Conservation (phyloP, 345 rosid species). For the Pistacia vera region DNA sequence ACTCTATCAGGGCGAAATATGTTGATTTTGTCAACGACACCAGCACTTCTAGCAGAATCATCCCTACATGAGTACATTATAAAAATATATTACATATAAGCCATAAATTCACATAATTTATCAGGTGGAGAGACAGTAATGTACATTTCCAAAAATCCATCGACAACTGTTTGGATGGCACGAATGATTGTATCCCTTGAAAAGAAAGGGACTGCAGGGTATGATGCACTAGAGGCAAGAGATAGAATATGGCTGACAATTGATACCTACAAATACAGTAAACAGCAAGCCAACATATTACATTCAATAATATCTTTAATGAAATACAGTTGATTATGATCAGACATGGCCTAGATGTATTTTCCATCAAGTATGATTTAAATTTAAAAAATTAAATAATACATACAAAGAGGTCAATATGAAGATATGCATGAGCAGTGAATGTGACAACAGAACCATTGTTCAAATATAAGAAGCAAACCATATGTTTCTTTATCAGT, state of each 20-base stretch:
- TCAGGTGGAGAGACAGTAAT: slow-evolving; percentile 21
- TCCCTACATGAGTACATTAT: slow-evolving; percentile 52
- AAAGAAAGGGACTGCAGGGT: slow-evolving; percentile 71
- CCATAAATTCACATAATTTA: slow-evolving; percentile 21
- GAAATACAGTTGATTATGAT: not conserved
- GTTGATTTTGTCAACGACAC: slow-evolving; percentile 74
- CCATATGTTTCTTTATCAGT: slow-evolving; percentile 86
- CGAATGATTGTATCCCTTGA: slow-evolving; percentile 55
- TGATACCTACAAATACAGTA: slow-evolving; percentile 63
- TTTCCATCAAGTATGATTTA: not conserved
- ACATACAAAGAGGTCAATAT: slow-evolving; percentile 1
- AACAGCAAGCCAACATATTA: slow-evolving; percentile 17
- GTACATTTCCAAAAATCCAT: slow-evolving; percentile 89
- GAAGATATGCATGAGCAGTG: not conserved
- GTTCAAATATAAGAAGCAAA: slow-evolving; percentile 33
- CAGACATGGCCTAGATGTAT: not conserved
- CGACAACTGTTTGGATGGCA: slow-evolving; percentile 80
- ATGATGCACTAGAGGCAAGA: slow-evolving; percentile 65
- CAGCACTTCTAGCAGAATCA: slow-evolving; percentile 39
- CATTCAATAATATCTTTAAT: not conserved
- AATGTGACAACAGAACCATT: not conserved
- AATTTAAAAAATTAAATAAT: not conserved
- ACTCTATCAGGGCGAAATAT: slow-evolving; percentile 92
- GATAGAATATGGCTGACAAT: slow-evolving; percentile 78
- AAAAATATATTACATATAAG: slow-evolving; percentile 20